Conservation (phyloP, 805 yeast species). For the Candida adriatica region DNA sequence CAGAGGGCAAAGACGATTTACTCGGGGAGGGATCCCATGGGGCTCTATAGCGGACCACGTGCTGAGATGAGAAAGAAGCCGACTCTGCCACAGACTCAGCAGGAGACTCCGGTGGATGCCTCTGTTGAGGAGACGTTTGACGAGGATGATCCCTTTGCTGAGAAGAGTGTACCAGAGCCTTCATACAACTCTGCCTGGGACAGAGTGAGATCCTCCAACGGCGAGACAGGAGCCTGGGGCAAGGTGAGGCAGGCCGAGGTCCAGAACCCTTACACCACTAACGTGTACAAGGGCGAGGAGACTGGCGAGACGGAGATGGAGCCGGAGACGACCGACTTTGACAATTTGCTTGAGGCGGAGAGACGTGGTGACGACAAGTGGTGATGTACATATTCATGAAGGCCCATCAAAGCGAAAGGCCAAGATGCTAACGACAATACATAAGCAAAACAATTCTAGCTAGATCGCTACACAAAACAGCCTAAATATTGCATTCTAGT, state of each 20-base stretch:
- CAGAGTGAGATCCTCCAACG: conserved; percentile 26
- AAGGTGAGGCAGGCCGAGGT: conserved; percentile 27
- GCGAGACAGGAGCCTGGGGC: conserved; percentile 2
- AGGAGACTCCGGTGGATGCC: not conserved
- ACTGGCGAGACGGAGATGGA: conserved; percentile 1
- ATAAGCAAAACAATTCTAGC: too few relatives aligned
- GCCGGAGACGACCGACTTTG: conserved; percentile 17
- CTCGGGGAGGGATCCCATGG: conserved; percentile 32
- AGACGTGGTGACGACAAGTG: conserved; percentile 15
- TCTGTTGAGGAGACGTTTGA: not conserved
- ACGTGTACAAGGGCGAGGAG: conserved; percentile 7
- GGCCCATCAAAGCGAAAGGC: too few relatives aligned
- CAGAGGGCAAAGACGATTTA: conserved; percentile 22
- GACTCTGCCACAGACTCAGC: too few relatives aligned
- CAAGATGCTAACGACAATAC: too few relatives aligned
- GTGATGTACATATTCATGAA: conserved; percentile 10
- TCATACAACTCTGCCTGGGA: conserved; percentile 31
- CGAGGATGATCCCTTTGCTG: conserved; percentile 22
- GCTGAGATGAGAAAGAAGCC: conserved; percentile 17
- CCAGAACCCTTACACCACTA: conserved; percentile 12
- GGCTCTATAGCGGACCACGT: conserved; percentile 29
- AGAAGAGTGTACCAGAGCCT: conserved; percentile 2
- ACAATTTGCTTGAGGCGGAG: conserved; percentile 21
- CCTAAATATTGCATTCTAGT: too few relatives aligned
- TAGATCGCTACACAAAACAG: too few relatives aligned